phyloP scores from a whole-genome alignment of 2,329 filamentous ascomycete species.

The Monosporascus ibericus region DNA sequence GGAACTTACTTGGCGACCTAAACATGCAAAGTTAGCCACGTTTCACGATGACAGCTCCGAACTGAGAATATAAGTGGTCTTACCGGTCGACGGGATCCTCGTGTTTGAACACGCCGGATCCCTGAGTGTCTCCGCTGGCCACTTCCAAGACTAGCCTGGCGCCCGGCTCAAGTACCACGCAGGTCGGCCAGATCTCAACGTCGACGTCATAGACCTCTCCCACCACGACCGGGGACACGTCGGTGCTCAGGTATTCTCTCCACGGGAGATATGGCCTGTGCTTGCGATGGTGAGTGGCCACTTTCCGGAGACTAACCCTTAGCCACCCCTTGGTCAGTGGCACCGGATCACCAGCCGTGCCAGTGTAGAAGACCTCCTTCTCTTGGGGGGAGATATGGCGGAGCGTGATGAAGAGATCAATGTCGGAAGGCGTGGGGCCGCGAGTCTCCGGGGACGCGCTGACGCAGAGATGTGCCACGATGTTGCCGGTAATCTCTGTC shows the following conservation, averaged over 20 bases:
- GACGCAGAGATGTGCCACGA: too few species aligned
- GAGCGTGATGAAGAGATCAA: slow-evolving; percentile 61
- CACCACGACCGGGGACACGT: too few species aligned
- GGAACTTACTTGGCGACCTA: slow-evolving; percentile 33
- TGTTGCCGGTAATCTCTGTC: too few species aligned
- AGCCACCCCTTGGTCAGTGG: too few species aligned
- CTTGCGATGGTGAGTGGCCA: too few species aligned
- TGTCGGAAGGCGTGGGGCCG: slow-evolving; percentile 54
- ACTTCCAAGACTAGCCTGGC: slow-evolving; percentile 42
- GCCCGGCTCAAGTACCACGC: slow-evolving; percentile 47
- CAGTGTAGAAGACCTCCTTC: slow-evolving; percentile 46
- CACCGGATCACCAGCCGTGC: too few species aligned
- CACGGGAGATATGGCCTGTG: too few species aligned
- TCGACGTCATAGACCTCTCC: too few species aligned
- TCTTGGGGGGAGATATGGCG: slow-evolving; percentile 55
- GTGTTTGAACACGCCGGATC: slow-evolving; percentile 43
- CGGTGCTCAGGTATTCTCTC: too few species aligned
- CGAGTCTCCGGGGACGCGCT: slow-evolving; percentile 25
- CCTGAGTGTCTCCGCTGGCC: slow-evolving; percentile 43
- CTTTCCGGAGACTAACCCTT: too few species aligned
- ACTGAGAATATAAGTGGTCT: too few species aligned
- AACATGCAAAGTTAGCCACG: slow-evolving; percentile 4
- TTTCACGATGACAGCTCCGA: too few species aligned
- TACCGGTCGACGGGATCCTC: slow-evolving; percentile 34
- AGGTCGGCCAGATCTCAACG: slow-evolving; percentile 51